A percentile compares a stretch with the other conserved stretches of the same genome.
These are phyloP conservation scores for Asterophora lycoperdoides DNA, from an alignment of 768 basidiomycete species.

Conservation along the genomic window DNA sequence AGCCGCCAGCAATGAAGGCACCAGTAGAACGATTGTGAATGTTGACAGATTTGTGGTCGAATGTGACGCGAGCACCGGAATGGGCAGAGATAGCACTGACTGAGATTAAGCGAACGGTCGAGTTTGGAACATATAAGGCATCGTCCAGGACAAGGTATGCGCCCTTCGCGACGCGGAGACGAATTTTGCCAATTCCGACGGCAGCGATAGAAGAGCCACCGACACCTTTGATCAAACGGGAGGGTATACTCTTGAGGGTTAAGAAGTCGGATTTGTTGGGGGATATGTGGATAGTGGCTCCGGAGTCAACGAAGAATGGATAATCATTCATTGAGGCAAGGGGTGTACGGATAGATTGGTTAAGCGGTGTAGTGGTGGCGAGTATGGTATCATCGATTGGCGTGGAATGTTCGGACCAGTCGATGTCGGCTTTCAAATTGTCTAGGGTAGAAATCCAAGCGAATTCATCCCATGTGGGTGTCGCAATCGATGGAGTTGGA, in stretches of 20 bases:
- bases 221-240: not conserved
- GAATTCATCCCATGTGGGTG: not conserved
- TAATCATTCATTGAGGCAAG: not conserved
- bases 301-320: conserved; percentile 2
- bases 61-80: conserved; percentile 1
- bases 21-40: conserved; percentile 11
- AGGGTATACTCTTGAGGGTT: not conserved
- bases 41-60: no score
- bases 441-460: not conserved
- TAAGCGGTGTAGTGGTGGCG: no score
- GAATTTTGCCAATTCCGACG: not conserved
- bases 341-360: not conserved
- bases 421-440: no score
- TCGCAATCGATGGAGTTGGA: not conserved
- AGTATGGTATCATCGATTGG: no score
- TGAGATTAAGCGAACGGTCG: conserved; percentile 22
- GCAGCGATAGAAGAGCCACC: not conserved
- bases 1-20: conserved; percentile 11
- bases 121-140: conserved; percentile 20
- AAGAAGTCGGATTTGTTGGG: not conserved
- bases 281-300: conserved; percentile 4
- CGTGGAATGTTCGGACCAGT: no score
- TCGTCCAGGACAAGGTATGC: conserved; percentile 12
- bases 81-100: conserved; percentile 15
- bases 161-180: not conserved